Base-by-base conservation (phyloP, 495 filamentous ascomycete species). In the Xylaria cubensis region DNA sequence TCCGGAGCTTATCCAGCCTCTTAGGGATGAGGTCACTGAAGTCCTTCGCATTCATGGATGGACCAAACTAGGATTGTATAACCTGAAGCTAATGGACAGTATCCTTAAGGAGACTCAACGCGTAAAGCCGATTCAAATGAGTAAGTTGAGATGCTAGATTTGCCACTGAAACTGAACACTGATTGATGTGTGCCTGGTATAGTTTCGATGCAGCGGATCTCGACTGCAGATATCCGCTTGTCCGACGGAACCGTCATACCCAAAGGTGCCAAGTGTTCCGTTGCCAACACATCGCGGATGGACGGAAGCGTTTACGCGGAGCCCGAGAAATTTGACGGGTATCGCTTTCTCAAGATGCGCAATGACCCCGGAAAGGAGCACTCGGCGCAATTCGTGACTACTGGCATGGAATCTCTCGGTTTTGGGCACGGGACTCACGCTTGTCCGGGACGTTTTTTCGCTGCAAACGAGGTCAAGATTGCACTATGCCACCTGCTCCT, bases 1-100 rank as follows among this genome's bases (percentile, higher is more conserved):
- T 29, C 80, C 78, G 0, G 82, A 84, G 26, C 68, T 81, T 9
- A 53, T 84, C 0, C 50, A 79, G 21, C 70, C 70, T 8, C 73
- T 87, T 7, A 76, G 83, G 1, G 69, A 82, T 2, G 84, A 86
- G 72, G 75, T 82, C 15, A 34, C 73, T 6, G 42, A 63, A 5
- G 78, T 81, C 0, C 76, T 84, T 29, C 62, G 71, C 19, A 74
- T 81, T 10, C 74, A 78, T 46, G 80, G 77, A 13, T 80, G 87
- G 79, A 82, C 83, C 29, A 88, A 86, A 76, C 78, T 79, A 15
- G 83, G 82, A 9, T 71, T 89, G 17, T 81, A 83, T 55, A 88
- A 87, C 72, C 73, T 90, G 77, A 84, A 84, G 73, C 72, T 87
- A 46, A 79, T 89, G 74, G 86, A 88, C 73, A 85, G 82, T 74